Percentiles rank a stretch among this genome's conserved stretches.
phyloP scores from a whole-genome alignment of 768 basidiomycete species.

The Coprinopsis cinerea region DNA sequence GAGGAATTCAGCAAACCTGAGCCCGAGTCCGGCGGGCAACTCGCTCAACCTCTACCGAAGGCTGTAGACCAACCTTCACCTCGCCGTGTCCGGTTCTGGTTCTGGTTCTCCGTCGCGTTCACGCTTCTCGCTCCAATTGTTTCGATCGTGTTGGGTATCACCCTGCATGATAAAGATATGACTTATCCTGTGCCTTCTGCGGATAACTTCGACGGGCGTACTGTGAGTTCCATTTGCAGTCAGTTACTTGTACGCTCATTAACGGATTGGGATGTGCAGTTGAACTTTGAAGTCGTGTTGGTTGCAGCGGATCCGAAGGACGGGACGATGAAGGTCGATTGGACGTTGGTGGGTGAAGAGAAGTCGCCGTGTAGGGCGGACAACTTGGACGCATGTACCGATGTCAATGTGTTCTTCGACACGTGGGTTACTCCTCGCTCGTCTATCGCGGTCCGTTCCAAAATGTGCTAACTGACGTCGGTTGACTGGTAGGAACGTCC shows the following conservation, averaged over 20 bases:
- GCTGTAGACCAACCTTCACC: too few species aligned
- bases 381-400: conserved; percentile 16
- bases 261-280: neutral
- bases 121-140: neutral
- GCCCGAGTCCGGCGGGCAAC: too few species aligned
- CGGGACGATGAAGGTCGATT: conserved; percentile 18
- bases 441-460: neutral
- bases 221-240: neutral
- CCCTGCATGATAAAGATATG: conserved; percentile 5
- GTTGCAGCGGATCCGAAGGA: conserved; percentile 18
- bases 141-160: conserved; percentile 1
- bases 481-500: conserved; percentile 1
- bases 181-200: neutral
- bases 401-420: conserved; percentile 20
- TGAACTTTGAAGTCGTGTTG: conserved; percentile 15
- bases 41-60: too few species aligned
- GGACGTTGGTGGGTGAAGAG: conserved; percentile 16
- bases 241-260: neutral
- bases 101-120: too few species aligned
- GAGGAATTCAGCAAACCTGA: too few species aligned
- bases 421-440: conserved; percentile 8
- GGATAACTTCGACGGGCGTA: conserved; percentile 1
- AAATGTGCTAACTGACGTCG: conserved; percentile 14
- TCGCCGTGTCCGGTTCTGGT: too few species aligned
- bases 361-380: conserved; percentile 15